A percentile compares a stretch with the other conserved stretches of the same genome.
Conservation (phyloP, 179 eudicot species). For the Spergularia azorica region DNA sequence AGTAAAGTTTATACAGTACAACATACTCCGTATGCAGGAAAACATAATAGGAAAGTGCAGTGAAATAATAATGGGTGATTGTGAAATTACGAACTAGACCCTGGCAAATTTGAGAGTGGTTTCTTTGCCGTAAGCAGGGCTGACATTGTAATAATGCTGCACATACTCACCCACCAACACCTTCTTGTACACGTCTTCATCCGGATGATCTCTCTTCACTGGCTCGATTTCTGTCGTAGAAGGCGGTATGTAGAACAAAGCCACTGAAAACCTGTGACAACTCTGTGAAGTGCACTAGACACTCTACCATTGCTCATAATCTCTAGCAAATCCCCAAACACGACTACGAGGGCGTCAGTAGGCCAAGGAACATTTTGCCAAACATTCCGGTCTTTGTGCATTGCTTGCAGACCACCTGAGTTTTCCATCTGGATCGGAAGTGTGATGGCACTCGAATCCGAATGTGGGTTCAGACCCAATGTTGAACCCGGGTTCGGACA, state of each 20-base stretch:
- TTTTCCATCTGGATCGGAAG: constrained; percentile 25
- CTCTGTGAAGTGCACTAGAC: constrained; percentile 29
- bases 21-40: no score
- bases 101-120: constrained; percentile 25
- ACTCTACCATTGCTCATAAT: constrained; percentile 36
- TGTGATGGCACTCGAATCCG: constrained; percentile 24
- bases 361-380: constrained; percentile 37
- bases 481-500: constrained; percentile 30
- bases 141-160: constrained; percentile 25
- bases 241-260: constrained; percentile 30
- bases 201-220: background rate
- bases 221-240: constrained; percentile 27
- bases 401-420: constrained; percentile 31
- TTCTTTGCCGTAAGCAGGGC: constrained; percentile 23
- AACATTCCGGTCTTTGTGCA: constrained; percentile 19
- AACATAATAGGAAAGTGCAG: no score
- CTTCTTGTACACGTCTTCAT: constrained; percentile 23
- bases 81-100: constrained; percentile 7
- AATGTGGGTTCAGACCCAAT: constrained; percentile 30
- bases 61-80: no score
- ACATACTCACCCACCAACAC: constrained; percentile 33
- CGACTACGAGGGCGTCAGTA: constrained; percentile 20
- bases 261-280: constrained; percentile 30
- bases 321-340: constrained; percentile 31
- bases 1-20: no score